Conservation (phyloP, 2,329 filamentous ascomycete genomes). For the Stromatinia cepivora region DNA sequence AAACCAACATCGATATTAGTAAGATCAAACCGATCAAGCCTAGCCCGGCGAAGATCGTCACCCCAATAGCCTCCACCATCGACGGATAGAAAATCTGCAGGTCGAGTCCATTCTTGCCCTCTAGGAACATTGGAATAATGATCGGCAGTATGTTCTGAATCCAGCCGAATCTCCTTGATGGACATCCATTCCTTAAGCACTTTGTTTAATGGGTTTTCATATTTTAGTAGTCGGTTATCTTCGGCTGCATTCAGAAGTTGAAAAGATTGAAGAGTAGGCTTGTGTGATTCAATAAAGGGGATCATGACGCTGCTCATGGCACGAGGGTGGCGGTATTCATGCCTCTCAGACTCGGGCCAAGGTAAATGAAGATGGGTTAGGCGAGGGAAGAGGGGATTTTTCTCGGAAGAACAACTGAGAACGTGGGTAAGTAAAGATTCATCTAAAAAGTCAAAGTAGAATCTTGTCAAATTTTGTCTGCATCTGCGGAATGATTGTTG, state of each 20-base stretch:
- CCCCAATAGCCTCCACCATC: constrained; percentile 25
- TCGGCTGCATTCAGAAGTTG: constrained; percentile 24
- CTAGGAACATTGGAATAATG: constrained; percentile 23
- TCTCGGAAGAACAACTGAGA: not conserved
- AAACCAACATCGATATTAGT: constrained; percentile 23
- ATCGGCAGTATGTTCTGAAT: constrained; percentile 23
- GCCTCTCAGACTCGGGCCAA: constrained; percentile 22
- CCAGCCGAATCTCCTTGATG: constrained; percentile 23
- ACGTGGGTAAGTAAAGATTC: constrained; percentile 14
- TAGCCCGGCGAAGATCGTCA: constrained; percentile 24
- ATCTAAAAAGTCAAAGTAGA: constrained; percentile 23
- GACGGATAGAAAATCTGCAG: constrained; percentile 23
- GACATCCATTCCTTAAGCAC: constrained; percentile 20
- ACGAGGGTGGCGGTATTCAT: constrained; percentile 26
- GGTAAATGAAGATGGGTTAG: constrained; percentile 21
- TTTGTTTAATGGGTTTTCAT: constrained; percentile 23
- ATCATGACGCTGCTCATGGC: constrained; percentile 28
- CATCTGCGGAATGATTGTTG: constrained; percentile 22
- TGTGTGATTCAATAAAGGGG: constrained; percentile 21
- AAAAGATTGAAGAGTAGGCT: constrained; percentile 24
- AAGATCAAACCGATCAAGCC: constrained; percentile 24
- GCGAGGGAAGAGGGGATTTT: constrained; percentile 12
- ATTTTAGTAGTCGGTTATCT: constrained; percentile 22
- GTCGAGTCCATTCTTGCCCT: constrained; percentile 25
- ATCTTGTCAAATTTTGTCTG: constrained; percentile 12